Evolutionary conservation across 805 yeast genomes (phyloP), one percentile per base, ranked within the genome.

Genomic region (Suhomyces pyralidae): DNA sequence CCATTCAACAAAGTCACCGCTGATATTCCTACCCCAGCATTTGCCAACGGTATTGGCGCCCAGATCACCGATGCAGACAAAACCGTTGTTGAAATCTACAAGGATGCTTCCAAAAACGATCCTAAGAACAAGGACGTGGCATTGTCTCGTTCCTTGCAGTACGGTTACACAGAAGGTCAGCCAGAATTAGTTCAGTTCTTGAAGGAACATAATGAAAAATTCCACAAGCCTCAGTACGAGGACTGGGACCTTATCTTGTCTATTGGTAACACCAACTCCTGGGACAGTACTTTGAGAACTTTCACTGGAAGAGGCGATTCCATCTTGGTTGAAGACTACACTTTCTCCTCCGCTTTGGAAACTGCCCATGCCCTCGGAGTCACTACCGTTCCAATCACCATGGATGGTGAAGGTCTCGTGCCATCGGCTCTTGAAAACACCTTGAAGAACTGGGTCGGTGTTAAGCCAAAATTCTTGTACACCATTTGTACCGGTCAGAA

Each of bases 401-500:
- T 92, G 78, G 97, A 93, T 65, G 79, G 79, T 22, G 77, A 80
- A 55, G 98, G 98, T 56, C 78, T 90, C 49, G 70, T 85, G 49
- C 96, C 97, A 12, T 86, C 82, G 55, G 80, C 81, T 48, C 75
- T 93, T 51, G 92, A 78, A 38, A 60, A 67, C 9, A 69, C 85
- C 49, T 73, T 93, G 62, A 81, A 78, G 55, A 74, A 80, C 65
- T 92, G 97, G 97, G 77, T 78, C 12, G 85, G 74, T 51, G 81
- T 82, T 54, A 84, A 84, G 70, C 98, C 98, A 59, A 90, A 87
- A 70, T 75, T 93, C 55, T 77, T 93, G 61, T 94, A 94, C 81
- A 85, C 94, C 40, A 90, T 93, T 62, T 86, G 94, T 59, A 94
- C 98, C 7, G 99, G 99, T 57, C 98, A 94, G 77, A 93, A 93